These are phyloP conservation scores for Kwoniella sp. DNA, from an alignment of 768 basidiomycete genomes.

Conservation along the genomic window DNA sequence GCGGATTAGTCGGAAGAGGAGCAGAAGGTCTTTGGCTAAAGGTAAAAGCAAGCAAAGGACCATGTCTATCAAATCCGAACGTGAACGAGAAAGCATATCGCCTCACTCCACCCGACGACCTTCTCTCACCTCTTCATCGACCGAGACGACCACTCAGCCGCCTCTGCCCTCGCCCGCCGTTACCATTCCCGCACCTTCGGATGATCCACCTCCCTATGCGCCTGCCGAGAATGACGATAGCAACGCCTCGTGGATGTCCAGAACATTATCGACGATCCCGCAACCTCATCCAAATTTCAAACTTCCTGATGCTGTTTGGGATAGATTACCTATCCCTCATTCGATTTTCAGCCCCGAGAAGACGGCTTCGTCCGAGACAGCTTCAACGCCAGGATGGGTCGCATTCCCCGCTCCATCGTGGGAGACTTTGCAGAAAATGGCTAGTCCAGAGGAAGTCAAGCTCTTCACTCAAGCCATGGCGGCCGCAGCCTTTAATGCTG, in stretches of 20 bases:
- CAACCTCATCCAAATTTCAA: slow-evolving; percentile 33
- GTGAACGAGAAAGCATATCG: slow-evolving; percentile 1
- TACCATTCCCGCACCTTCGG: slow-evolving; percentile 7
- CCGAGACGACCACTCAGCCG: slow-evolving; percentile 7
- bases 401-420: slow-evolving; percentile 46
- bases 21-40: neutral
- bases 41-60: slow-evolving; percentile 15
- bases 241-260: slow-evolving; percentile 39
- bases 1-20: slow-evolving; percentile 12
- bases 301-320: slow-evolving; percentile 39
- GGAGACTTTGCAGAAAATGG: slow-evolving; percentile 44
- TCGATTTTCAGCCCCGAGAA: slow-evolving; percentile 17
- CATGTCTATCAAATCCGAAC: slow-evolving; percentile 6
- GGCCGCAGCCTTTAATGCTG: slow-evolving; percentile 38
- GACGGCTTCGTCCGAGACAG: neutral
- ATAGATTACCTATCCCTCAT: slow-evolving; percentile 35
- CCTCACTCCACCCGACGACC: slow-evolving; percentile 7
- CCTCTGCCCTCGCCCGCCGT: neutral
- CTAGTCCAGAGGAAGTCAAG: slow-evolving; percentile 43
- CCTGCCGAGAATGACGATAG: slow-evolving; percentile 18
- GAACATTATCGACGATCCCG: slow-evolving; percentile 40
- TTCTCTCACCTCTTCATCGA: slow-evolving; percentile 20
- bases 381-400: slow-evolving; percentile 32
- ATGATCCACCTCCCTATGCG: slow-evolving; percentile 51
- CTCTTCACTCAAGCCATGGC: slow-evolving; percentile 43